These are phyloP conservation scores for Leccinellum rugosiceps DNA, from an alignment of 768 basidiomycete species.

Conservation along the genomic window DNA sequence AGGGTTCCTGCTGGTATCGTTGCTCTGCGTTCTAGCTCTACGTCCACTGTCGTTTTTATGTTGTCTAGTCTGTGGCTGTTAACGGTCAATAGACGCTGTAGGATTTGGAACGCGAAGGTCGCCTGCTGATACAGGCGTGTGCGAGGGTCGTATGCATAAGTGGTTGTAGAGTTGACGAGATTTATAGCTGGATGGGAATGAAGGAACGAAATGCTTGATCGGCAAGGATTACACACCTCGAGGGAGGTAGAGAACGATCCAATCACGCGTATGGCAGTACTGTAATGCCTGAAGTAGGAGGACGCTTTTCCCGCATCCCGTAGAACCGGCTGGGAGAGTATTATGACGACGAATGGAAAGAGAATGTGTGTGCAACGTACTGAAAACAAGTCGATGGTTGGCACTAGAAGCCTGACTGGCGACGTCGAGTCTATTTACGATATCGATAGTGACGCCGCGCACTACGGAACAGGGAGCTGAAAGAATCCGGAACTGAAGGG, in stretches of 20 bases:
- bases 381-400: slow-evolving; percentile 57
- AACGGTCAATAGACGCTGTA: slow-evolving; percentile 58
- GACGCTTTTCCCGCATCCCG: slow-evolving; percentile 81
- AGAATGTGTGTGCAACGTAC: slow-evolving; percentile 39
- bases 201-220: background rate
- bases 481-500: slow-evolving; percentile 60
- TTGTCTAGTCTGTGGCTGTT: slow-evolving; percentile 47
- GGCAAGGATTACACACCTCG: slow-evolving; percentile 46
- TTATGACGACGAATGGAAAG: background rate
- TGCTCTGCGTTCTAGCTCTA: slow-evolving; percentile 46
- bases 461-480: slow-evolving; percentile 71
- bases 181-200: slow-evolving; percentile 38
- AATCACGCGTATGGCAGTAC: slow-evolving; percentile 59
- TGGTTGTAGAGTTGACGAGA: slow-evolving; percentile 72
- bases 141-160: slow-evolving; percentile 70
- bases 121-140: slow-evolving; percentile 79
- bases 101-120: slow-evolving; percentile 55
- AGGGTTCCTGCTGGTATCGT: slow-evolving; percentile 46
- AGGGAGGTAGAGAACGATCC: slow-evolving; percentile 86
- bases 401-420: slow-evolving; percentile 49
- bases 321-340: slow-evolving; percentile 53
- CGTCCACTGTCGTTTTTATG: slow-evolving; percentile 40
- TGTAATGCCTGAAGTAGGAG: slow-evolving; percentile 74
- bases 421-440: slow-evolving; percentile 49
- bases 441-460: slow-evolving; percentile 59